A percentile compares a stretch with the other conserved stretches of the same genome.
phyloP scores from a whole-genome alignment of 768 basidiomycete species.

The Scleroderma bovista region DNA sequence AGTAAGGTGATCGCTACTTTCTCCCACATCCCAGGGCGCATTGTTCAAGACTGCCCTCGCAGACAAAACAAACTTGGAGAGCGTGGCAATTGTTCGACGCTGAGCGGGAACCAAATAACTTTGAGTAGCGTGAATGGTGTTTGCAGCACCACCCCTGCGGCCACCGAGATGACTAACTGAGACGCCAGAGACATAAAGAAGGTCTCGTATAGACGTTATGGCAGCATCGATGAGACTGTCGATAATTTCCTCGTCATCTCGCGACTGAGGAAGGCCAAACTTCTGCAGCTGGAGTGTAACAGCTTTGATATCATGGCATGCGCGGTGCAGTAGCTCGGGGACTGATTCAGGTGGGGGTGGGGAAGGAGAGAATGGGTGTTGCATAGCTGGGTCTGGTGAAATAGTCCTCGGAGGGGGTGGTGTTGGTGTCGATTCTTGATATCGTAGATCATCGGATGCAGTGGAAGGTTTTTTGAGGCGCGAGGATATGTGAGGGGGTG shows the following conservation, averaged over 20 bases:
- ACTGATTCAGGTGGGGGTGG: slow-evolving; percentile 53
- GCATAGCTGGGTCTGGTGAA: slow-evolving; percentile 24
- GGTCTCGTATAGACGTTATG: slow-evolving; percentile 62
- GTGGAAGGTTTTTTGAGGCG: slow-evolving; percentile 3
- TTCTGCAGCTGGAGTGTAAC: slow-evolving; percentile 55
- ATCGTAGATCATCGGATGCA: slow-evolving; percentile 3
- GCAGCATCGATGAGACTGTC: slow-evolving; percentile 55
- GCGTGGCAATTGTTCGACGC: slow-evolving; percentile 77
- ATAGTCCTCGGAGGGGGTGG: background rate
- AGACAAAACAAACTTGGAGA: slow-evolving; percentile 83
- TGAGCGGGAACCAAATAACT: slow-evolving; percentile 69
- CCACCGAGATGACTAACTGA: slow-evolving; percentile 52
- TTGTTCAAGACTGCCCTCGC: slow-evolving; percentile 69
- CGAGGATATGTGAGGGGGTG: slow-evolving; percentile 3
- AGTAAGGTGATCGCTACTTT: slow-evolving; percentile 45
- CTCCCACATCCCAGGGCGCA: slow-evolving; percentile 20
- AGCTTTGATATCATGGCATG: slow-evolving; percentile 52
- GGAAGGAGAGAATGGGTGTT: slow-evolving; percentile 44
- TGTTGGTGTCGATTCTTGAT: slow-evolving; percentile 1
- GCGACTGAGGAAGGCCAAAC: slow-evolving; percentile 38
- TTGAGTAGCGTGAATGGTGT: slow-evolving; percentile 37
- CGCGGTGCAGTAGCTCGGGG: slow-evolving; percentile 52
- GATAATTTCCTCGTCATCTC: slow-evolving; percentile 52
- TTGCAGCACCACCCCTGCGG: slow-evolving; percentile 20
- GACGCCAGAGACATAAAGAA: slow-evolving; percentile 59